A percentile compares a stretch with the other conserved stretches of the same genome.
Evolutionary conservation across 768 basidiomycete genomes (phyloP).

Genomic region (Mycena epipterygia): DNA sequence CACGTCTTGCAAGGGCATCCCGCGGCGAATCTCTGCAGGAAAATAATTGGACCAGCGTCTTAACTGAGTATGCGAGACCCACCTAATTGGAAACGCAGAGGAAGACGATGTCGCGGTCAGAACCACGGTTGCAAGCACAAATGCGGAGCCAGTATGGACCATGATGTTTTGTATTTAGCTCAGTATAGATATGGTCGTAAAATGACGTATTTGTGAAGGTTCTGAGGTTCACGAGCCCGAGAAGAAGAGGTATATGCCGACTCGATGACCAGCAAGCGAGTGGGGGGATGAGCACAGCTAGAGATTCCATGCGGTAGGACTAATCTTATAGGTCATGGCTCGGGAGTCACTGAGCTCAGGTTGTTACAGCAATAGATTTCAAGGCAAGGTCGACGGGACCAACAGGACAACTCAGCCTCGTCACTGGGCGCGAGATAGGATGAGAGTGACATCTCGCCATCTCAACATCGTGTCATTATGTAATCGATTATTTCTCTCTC

Average conservation of each 20-base stretch:
- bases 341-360: background rate
- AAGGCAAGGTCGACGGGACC: background rate
- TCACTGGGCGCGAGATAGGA: background rate
- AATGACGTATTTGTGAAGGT: background rate
- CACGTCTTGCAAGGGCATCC: background rate
- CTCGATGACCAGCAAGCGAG: slow-evolving; percentile 1
- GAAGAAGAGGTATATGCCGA: background rate
- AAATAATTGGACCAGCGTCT: background rate
- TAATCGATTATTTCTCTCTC: no score
- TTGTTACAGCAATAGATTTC: background rate
- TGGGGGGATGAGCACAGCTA: background rate
- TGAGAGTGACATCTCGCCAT: no score
- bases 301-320: background rate
- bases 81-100: background rate
- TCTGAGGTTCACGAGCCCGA: background rate
- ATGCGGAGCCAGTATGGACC: background rate
- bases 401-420: background rate
- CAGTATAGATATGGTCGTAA: background rate
- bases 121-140: background rate
- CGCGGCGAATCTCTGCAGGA: background rate
- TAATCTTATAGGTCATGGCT: background rate
- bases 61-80: background rate
- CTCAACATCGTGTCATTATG: no score
- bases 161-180: background rate
- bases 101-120: background rate